Base-by-base conservation (phyloP, 2,329 filamentous ascomycete species). In the Fusarium austroafricanum region DNA sequence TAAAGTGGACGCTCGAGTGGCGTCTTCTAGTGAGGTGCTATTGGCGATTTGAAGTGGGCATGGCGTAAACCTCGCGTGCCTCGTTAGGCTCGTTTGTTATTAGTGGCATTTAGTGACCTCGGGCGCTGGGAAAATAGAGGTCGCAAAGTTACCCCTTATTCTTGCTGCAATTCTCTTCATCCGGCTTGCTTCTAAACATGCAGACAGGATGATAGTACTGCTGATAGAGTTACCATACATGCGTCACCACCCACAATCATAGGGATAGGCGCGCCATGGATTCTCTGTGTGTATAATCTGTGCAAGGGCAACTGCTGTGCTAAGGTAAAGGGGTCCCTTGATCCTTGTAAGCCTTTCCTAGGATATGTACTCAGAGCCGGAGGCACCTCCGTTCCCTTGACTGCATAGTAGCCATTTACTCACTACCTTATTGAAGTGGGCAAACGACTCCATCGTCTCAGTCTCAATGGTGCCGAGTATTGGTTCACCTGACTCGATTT, bases 1-100 rank as follows among this genome's bases (percentile, higher is more conserved):
- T 53, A 53, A 56, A 68, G 59, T 65, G 62, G 61, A 65, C 61
- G 54, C 53, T 65, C 51, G 64, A 35, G 64, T 68, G 54, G 65
- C 65, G 46, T 59, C 65, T 65, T 42, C 46, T 59, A 40, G 62
- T 66, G 39, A 49, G 37, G 54, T 42, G 54, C 49, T 39, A 57
- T 67, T 58, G 52, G 51, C 65, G 65, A 67, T 53, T 60, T 52
- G 43, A 20, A 53, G 61, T 61, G 61, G 62, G 18, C 42, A 68
- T 40, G 47, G 59, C 45, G 50, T 47, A 50, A 55, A 23, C 15
- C 15, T 55, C 43, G 52, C 52, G 43, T 57, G 65, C 65, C 55
- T 68, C 21, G 21, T 23, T 23, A 23, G 21, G 21, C 21, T 23
- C 65, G 61, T 55, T 53, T 45, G 31, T 18, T 55, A 51, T 66